Conservation (phyloP, 805 yeast genomes). For the Lipomyces anomalus region DNA sequence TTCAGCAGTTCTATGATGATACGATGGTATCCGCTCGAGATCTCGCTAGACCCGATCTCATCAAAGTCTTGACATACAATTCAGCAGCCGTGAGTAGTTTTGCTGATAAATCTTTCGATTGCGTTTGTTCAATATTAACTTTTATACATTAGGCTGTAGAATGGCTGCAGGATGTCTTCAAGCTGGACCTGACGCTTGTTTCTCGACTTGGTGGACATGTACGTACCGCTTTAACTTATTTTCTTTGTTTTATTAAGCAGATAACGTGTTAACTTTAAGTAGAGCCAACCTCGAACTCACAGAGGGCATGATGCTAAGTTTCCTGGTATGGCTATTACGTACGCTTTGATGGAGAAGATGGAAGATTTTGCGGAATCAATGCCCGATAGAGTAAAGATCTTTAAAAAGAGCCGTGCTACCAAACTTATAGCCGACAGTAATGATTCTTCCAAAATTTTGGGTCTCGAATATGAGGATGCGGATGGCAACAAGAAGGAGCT, state of each 20-base stretch:
- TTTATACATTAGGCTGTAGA: too few species aligned
- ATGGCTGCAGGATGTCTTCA: conserved; percentile 64
- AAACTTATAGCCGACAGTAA: conserved; percentile 39
- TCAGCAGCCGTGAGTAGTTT: conserved; percentile 62
- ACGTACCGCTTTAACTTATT: neutral
- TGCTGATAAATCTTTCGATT: too few species aligned
- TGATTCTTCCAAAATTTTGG: conserved; percentile 34
- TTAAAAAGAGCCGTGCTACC: conserved; percentile 41
- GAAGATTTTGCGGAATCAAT: conserved; percentile 42
- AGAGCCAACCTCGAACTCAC: conserved; percentile 66
- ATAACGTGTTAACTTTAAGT: neutral
- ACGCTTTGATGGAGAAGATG: conserved; percentile 45
- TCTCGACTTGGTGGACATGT: conserved; percentile 78
- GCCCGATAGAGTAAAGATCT: conserved; percentile 40
- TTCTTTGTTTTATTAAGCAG: too few species aligned
- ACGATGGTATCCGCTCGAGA: conserved; percentile 61
- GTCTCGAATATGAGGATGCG: conserved; percentile 38
- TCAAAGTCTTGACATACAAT: conserved; percentile 53
- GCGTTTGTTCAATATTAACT: too few species aligned
- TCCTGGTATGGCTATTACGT: conserved; percentile 63
- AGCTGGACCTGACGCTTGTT: conserved; percentile 58
- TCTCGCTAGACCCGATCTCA: conserved; percentile 53
- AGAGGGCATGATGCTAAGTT: conserved; percentile 63
- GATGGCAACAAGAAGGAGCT: conserved; percentile 30
- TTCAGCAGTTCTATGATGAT: conserved; percentile 56